Evolutionary conservation across 768 basidiomycete genomes (phyloP).

Genomic region (Stropharia rugosoannulata): DNA sequence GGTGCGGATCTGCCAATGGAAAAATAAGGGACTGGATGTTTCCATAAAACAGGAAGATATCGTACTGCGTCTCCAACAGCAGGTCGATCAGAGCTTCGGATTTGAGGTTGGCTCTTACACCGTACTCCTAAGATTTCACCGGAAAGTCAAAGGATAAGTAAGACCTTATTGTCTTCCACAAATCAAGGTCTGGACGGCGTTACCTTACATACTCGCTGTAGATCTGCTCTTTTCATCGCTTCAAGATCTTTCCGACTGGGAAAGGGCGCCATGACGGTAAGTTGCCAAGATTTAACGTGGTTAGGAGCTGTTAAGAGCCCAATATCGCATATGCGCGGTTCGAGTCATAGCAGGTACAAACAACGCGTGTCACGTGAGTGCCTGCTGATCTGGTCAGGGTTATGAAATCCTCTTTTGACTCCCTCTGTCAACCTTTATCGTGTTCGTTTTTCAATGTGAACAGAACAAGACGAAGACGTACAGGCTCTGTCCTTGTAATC

Average conservation of each 20-base stretch:
- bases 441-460: too few relatives aligned
- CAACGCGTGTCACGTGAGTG: slow-evolving; percentile 47
- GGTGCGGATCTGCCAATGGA: slow-evolving; percentile 10
- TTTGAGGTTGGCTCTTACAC: slow-evolving; percentile 82
- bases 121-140: slow-evolving; percentile 56
- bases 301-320: slow-evolving; percentile 15
- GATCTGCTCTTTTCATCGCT: slow-evolving; percentile 44
- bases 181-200: neutral
- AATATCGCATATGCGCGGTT: slow-evolving; percentile 37
- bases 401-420: neutral
- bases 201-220: slow-evolving; percentile 75
- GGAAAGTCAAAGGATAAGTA: neutral
- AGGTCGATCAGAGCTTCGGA: slow-evolving; percentile 77
- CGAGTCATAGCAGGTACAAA: slow-evolving; percentile 48
- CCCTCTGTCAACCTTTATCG: too few relatives aligned
- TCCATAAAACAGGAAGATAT: neutral
- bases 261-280: slow-evolving; percentile 35
- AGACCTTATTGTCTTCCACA: neutral
- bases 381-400: neutral
- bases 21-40: neutral
- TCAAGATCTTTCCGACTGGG: slow-evolving; percentile 43
- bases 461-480: too few relatives aligned
- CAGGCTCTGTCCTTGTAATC: too few relatives aligned
- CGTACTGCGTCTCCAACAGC: slow-evolving; percentile 57
- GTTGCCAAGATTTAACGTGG: slow-evolving; percentile 5